phyloP scores from a whole-genome alignment of 805 yeast genomes.

The Candida schatavii region DNA sequence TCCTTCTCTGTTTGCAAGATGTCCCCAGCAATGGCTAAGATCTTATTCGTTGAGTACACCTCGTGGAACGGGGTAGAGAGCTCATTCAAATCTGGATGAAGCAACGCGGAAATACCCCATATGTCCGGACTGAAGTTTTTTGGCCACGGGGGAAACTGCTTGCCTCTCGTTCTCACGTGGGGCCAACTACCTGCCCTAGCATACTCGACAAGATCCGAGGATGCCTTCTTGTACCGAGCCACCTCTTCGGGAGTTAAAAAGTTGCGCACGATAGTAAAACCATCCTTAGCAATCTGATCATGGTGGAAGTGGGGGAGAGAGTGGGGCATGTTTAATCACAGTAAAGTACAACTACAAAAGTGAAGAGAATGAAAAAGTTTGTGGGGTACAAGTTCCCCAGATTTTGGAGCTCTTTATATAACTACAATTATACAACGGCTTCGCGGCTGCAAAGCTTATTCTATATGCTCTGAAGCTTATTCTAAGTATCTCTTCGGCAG shows the following conservation, averaged over 20 bases:
- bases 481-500: no score
- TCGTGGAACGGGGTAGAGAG: slow-evolving; percentile 37
- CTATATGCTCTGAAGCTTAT: no score
- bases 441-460: no score
- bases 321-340: no score
- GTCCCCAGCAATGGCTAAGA: slow-evolving; percentile 39
- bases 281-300: slow-evolving; percentile 33
- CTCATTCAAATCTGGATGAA: slow-evolving; percentile 45
- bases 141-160: slow-evolving; percentile 61
- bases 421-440: no score
- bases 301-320: slow-evolving; percentile 24
- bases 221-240: slow-evolving; percentile 29
- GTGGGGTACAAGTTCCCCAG: no score
- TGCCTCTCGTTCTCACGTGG: slow-evolving; percentile 47
- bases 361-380: no score
- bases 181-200: slow-evolving; percentile 51
- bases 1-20: slow-evolving; percentile 38
- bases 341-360: no score
- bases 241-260: slow-evolving; percentile 42
- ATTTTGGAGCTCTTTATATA: no score
- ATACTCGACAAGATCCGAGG: slow-evolving; percentile 34
- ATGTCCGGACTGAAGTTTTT: slow-evolving; percentile 47
- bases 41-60: slow-evolving; percentile 35
- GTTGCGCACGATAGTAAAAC: slow-evolving; percentile 38
- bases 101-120: slow-evolving; percentile 50